Base-by-base conservation (phyloP, 495 filamentous ascomycete genomes). In the Xylaria scruposa region DNA sequence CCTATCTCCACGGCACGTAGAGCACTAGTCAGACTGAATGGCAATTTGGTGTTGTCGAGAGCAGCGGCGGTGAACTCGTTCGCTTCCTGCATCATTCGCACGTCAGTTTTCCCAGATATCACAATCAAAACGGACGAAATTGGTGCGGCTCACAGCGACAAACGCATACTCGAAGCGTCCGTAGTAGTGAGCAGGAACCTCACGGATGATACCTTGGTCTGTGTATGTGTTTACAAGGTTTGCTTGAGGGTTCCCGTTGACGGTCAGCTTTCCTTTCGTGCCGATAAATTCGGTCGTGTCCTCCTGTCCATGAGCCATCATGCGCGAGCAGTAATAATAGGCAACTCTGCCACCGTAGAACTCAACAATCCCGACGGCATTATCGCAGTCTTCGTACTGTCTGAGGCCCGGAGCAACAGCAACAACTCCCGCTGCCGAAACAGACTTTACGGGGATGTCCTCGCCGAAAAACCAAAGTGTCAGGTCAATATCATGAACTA, bases 201-300 rank as follows among this genome's bases (percentile, higher is more conserved):
- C 88, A 31, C 86, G 75, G 10, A 84, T 74, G 21, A 91, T 76
- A 1, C 90, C 88, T 1, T 64, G 70, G 1, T 76, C 60, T 71
- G 88, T 84, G 71, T 81, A 85, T 40, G 87, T 76, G 68, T 88
- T 82, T 15, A 91, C 87, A 44, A 90, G 81, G 61, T 88, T 86
- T 36, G 75, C 54, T 61, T 78, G 75, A 26, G 89, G 89, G 70
- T 88, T 82, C 13, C 81, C 82, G 72, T 90, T 91, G 21, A 91
- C 84, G 0, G 83, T 81, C 9, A 91, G 60, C 74, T 91, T 90
- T 4, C 89, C 89, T 66, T 85, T 79, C 0, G 89, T 91, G 5
- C 89, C 89, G 67, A 91, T 88, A 59, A 91, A 83, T 78, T 91
- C 89, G 0, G 89, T 90, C 67, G 82, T 85, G 73, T 91, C 89